Evolutionary conservation across 108 stramenopile species (phyloP).

Genomic region (Pseudonitzschia delicatissima): DNA sequence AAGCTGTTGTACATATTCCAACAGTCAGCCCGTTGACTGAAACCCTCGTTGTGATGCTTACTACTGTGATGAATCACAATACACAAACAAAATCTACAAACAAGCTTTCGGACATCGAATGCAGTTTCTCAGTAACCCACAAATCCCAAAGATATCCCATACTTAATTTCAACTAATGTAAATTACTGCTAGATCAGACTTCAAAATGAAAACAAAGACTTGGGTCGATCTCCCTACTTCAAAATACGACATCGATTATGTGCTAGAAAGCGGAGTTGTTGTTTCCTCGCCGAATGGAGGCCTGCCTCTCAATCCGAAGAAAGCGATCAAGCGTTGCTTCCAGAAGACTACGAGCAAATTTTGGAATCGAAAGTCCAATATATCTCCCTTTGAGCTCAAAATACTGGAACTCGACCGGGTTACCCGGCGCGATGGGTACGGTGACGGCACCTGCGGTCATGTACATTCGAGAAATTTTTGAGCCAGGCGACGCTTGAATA

Average conservation of each 20-base stretch:
- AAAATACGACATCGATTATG: slow-evolving; percentile 13
- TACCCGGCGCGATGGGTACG: slow-evolving; percentile 11
- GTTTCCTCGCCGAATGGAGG: background rate
- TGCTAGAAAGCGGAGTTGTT: background rate
- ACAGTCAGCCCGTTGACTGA: no score
- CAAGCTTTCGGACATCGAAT: no score
- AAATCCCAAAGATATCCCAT: no score
- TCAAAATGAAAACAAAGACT: slow-evolving; percentile 11
- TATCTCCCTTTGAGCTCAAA: slow-evolving; percentile 16
- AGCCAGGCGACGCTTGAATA: slow-evolving; percentile 19
- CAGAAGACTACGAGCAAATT: background rate
- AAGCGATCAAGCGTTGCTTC: slow-evolving; percentile 4
- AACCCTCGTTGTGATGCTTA: no score
- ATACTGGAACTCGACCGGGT: slow-evolving; percentile 5
- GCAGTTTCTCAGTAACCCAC: no score
- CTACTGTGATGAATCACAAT: no score
- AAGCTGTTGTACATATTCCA: background rate
- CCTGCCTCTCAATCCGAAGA: slow-evolving; percentile 8
- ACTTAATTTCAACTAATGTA: no score
- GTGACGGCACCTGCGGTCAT: slow-evolving; percentile 12
- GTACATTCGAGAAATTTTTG: slow-evolving; percentile 30
- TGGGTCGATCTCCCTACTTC: slow-evolving; percentile 14
- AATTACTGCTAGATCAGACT: background rate
- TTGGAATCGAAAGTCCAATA: slow-evolving; percentile 2
- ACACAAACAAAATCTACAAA: no score